phyloP scores from a whole-genome alignment of 441 rosid species.

The Populus tomentosa region DNA sequence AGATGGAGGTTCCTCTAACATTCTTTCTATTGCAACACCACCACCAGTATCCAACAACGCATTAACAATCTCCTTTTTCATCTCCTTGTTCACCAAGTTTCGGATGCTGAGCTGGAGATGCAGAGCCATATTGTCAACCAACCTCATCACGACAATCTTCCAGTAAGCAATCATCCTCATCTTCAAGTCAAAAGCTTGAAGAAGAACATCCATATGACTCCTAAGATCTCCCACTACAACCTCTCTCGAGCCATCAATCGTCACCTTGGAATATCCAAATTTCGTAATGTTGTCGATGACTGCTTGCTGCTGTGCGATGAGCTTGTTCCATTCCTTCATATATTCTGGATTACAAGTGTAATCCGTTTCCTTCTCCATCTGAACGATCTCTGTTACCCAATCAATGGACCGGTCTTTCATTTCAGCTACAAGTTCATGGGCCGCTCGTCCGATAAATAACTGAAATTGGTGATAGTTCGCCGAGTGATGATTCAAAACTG shows the following conservation, averaged over 20 bases:
- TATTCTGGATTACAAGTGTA: constrained; percentile 42
- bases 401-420: constrained; percentile 15
- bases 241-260: neutral
- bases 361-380: constrained; percentile 26
- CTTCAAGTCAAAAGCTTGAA: constrained; percentile 36
- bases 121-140: constrained; percentile 33
- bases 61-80: constrained; percentile 27
- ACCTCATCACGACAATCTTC: constrained; percentile 30
- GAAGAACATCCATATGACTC: neutral
- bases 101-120: constrained; percentile 21
- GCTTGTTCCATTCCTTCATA: constrained; percentile 10
- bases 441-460: neutral
- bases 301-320: neutral
- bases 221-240: neutral
- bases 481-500: constrained; percentile 11
- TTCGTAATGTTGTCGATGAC: neutral
- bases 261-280: no score
- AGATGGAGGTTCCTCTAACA: constrained; percentile 27
- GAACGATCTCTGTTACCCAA: constrained; percentile 20
- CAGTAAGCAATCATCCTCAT: constrained; percentile 29
- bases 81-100: constrained; percentile 27
- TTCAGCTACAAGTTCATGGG: neutral
- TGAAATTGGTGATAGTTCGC: constrained; percentile 16
- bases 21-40: constrained; percentile 16
- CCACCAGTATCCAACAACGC: constrained; percentile 18